These are phyloP conservation scores for Candida morakotiae DNA, from an alignment of 805 yeast genomes.

Conservation along the genomic window DNA sequence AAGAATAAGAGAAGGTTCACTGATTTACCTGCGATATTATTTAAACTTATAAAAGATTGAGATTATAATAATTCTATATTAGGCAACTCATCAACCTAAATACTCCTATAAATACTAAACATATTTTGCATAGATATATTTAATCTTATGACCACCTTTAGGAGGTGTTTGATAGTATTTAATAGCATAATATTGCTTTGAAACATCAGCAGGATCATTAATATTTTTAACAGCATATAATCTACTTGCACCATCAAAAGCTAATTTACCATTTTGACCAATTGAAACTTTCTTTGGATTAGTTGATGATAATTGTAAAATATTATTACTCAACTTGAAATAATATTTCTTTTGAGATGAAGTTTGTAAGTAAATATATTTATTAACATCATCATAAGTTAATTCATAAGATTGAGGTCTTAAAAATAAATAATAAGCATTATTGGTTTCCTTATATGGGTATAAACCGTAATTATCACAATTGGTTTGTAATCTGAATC, in stretches of 20 bases:
- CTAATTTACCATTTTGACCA: constrained; percentile 2
- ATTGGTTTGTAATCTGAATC: constrained; percentile 21
- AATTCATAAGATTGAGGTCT: background rate
- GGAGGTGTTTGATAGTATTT: constrained; percentile 2
- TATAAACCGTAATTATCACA: constrained; percentile 24
- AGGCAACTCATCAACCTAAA: constrained; percentile 5
- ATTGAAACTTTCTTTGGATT: background rate
- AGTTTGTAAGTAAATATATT: constrained; percentile 2
- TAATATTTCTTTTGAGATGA: background rate
- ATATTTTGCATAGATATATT: constrained; percentile 4
- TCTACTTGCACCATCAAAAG: background rate
- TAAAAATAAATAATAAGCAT: constrained; percentile 30
- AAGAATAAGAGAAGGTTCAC: too few species aligned
- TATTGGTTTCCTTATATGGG: constrained; percentile 44
- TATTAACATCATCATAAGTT: constrained; percentile 3
- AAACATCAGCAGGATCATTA: constrained; percentile 4
- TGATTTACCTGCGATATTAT: too few species aligned
- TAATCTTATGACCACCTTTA: constrained; percentile 2
- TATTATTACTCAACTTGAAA: background rate
- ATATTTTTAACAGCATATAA: constrained; percentile 7
- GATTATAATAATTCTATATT: too few species aligned
- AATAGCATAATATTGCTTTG: constrained; percentile 5
- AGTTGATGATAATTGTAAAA: constrained; percentile 3
- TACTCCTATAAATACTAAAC: background rate
- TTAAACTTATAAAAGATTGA: too few species aligned